Evolutionary conservation across 495 filamentous ascomycete genomes (phyloP).

Genomic region (Daldinia grandis): DNA sequence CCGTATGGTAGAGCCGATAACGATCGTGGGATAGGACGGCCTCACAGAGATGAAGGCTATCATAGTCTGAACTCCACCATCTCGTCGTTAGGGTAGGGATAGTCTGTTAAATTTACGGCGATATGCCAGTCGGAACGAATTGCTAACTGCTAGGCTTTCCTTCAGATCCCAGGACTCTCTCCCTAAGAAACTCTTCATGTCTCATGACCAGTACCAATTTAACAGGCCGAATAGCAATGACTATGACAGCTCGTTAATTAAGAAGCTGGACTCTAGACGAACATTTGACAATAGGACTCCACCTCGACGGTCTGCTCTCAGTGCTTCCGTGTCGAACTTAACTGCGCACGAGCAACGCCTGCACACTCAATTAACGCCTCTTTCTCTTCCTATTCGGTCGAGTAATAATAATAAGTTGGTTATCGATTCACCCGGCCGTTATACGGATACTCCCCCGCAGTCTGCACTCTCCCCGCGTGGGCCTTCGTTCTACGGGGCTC

Average conservation of each 20-base stretch:
- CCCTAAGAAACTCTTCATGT: conserved; percentile 53
- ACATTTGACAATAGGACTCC: conserved; percentile 64
- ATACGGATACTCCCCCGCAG: conserved; percentile 56
- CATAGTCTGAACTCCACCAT: conserved; percentile 47
- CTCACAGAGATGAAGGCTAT: conserved; percentile 44
- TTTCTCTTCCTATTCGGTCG: conserved; percentile 59
- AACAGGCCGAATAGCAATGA: conserved; percentile 67
- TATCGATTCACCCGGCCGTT: conserved; percentile 55
- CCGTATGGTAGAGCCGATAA: conserved; percentile 39
- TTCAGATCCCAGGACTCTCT: conserved; percentile 45
- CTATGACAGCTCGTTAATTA: conserved; percentile 81
- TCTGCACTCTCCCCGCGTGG: conserved; percentile 61
- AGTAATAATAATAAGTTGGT: conserved; percentile 47
- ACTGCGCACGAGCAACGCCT: conserved; percentile 57
- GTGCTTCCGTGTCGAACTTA: conserved; percentile 53
- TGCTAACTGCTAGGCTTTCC: conserved; percentile 28
- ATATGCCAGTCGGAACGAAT: not conserved
- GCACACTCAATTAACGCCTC: conserved; percentile 55
- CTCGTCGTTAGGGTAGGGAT: conserved; percentile 43
- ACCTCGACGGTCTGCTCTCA: conserved; percentile 62
- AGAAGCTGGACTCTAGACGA: conserved; percentile 73
- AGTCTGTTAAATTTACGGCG: conserved; percentile 2
- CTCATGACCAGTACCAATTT: conserved; percentile 61
- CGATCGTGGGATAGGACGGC: conserved; percentile 35
- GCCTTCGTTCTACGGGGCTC: conserved; percentile 56